Percentiles rank a stretch among this genome's conserved stretches.
Evolutionary conservation across 2,329 filamentous ascomycete genomes (phyloP).

Genomic region (Pseudogymnoascus sp.): DNA sequence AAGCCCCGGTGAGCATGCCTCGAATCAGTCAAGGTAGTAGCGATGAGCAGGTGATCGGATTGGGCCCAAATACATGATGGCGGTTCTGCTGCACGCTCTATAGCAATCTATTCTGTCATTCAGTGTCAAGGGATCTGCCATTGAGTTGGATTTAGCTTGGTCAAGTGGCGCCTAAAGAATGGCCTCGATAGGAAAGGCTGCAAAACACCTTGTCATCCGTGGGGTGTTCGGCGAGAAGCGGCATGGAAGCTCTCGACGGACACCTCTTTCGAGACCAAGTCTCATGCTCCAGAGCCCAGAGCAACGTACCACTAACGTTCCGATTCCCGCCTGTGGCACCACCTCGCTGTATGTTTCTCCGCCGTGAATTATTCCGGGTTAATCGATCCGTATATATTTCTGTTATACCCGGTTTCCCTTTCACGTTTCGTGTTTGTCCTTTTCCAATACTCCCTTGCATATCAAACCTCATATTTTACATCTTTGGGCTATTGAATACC

Average conservation of each 20-base stretch:
- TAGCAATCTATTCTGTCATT: background rate
- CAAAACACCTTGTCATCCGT: background rate
- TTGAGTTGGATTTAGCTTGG: background rate
- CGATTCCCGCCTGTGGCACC: background rate
- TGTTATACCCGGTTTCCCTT: background rate
- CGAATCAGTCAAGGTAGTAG: background rate
- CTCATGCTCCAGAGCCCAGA: background rate
- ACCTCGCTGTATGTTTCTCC: conserved; percentile 3
- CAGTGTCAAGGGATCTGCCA: background rate
- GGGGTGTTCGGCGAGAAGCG: background rate
- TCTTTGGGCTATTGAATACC: background rate
- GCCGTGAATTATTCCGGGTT: background rate
- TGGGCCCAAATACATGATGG: background rate
- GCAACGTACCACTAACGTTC: background rate
- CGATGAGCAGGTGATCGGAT: background rate
- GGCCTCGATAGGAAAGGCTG: background rate
- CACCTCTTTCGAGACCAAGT: background rate
- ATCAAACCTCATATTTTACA: background rate
- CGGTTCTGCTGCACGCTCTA: background rate
- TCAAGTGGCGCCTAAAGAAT: background rate
- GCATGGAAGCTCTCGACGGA: background rate
- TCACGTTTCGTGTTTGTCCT: background rate
- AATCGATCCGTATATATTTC: background rate
- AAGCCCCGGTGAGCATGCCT: background rate
- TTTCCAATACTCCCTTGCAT: background rate